Conservation (phyloP, 2,329 filamentous ascomycete species). For the Epichloe baconii region DNA sequence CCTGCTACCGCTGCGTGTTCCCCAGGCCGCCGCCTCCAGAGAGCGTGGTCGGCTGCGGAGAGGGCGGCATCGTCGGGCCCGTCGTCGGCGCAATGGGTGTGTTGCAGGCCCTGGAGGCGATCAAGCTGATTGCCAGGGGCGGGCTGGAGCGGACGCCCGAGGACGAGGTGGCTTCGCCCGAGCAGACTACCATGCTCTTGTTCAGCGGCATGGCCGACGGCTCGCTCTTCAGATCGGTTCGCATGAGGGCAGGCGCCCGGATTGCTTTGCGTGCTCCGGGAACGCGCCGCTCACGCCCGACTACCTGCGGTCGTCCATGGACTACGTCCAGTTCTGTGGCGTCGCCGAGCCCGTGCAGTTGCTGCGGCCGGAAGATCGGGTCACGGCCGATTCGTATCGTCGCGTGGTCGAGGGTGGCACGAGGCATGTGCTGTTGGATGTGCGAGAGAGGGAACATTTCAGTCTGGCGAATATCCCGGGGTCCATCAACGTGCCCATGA, state of each 20-base stretch:
- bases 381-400: constrained; percentile 50
- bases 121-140: constrained; percentile 58
- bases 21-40: constrained; percentile 74
- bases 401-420: constrained; percentile 7
- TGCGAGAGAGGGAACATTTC: constrained; percentile 74
- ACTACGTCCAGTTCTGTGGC: constrained; percentile 83
- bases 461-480: constrained; percentile 64
- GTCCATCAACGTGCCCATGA: constrained; percentile 55
- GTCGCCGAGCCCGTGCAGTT: constrained; percentile 38
- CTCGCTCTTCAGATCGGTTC: constrained; percentile 54
- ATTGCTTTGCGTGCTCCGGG: constrained; percentile 66
- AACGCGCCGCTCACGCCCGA: constrained; percentile 45
- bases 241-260: constrained; percentile 55
- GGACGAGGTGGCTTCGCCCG: constrained; percentile 6
- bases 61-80: constrained; percentile 83
- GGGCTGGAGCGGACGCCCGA: constrained; percentile 9
- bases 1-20: constrained; percentile 91
- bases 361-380: constrained; percentile 50
- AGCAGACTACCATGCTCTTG: constrained; percentile 27
- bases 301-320: constrained; percentile 49
- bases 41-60: constrained; percentile 74
- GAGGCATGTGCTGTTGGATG: constrained; percentile 58
- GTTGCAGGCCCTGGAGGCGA: constrained; percentile 76
- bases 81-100: constrained; percentile 92
- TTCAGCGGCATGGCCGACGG: constrained; percentile 31